Base-by-base conservation (phyloP, 1,284 basidiomycete species). In the Trametes hirsuta region DNA sequence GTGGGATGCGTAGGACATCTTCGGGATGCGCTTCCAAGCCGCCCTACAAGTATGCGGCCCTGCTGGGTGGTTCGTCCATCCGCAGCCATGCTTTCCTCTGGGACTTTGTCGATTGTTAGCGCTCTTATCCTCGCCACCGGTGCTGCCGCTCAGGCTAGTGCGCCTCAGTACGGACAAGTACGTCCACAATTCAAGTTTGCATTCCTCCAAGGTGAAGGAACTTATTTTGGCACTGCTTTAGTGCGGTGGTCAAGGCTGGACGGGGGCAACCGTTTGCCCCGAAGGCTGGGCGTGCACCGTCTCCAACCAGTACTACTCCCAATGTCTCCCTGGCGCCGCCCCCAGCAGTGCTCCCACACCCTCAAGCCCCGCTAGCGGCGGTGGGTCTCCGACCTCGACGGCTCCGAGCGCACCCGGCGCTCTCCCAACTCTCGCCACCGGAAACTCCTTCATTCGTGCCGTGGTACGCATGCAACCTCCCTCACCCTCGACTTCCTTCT, bases 371-470 rank as follows among this genome's bases (percentile, higher is more conserved):
- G 59, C 59, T n/a, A 62, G 63, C 36, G 64, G 67, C 12, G 64
- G 69, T 8, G 64, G 64, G 34, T 57, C 66, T 15, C 61, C 69
- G 6, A 68, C 74, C 4, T 72, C 74, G 3, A 71, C 30, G 30
- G 30, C 78, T 3, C 71, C 76, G 2, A 71, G 74, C n/a, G 72
- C 76, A 15, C 63, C 70, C 5, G 75, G 76, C 21, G 76, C 76
- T 6, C 74, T 78, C 9, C 65, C 81, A 2, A 84, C 83, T 2
- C 78, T 86, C 22, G 71, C 75, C 12, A 70, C 84, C 6, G 81
- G 80, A 30, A 81, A 82, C 62, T 82, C 83, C 9, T 87, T 84
- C 75, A 82, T 87, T 65, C 82, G 85, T 49, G 83, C 85, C 10
- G 85, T 85, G 36, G 84, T 85, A 70, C 60, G 24, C 24, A 42